phyloP scores from a whole-genome alignment of 169 alveolate genomes.

The Eimeria maxima region DNA sequence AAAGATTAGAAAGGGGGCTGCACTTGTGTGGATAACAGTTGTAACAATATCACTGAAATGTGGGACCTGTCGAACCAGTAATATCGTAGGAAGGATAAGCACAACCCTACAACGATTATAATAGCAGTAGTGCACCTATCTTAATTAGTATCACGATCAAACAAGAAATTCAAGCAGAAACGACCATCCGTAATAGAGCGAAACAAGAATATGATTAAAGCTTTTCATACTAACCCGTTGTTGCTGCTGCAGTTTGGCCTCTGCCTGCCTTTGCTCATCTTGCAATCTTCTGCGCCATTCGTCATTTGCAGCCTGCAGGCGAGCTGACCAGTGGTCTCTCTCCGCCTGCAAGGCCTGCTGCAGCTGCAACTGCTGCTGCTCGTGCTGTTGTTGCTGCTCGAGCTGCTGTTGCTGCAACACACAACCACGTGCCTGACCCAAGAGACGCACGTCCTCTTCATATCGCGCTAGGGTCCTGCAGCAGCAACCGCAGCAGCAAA shows the following conservation, averaged over 20 bases:
- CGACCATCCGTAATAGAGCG: too few species aligned
- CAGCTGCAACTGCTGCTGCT: background rate
- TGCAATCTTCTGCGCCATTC: conserved; percentile 40
- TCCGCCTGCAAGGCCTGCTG: conserved; percentile 2
- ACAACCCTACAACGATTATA: background rate
- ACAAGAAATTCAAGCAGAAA: too few species aligned
- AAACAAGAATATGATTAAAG: too few species aligned
- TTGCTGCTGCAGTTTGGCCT: conserved; percentile 6
- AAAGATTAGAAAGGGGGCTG: background rate
- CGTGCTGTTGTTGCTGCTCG: background rate
- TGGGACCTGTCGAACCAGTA: background rate
- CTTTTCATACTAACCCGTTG: background rate
- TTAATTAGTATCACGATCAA: too few species aligned
- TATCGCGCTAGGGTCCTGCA: conserved; percentile 55
- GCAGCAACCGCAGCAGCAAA: background rate
- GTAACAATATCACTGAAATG: background rate
- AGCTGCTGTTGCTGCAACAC: conserved; percentile 31
- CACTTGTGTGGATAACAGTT: background rate
- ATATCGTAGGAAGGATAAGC: background rate
- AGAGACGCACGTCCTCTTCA: conserved; percentile 52
- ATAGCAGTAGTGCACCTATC: too few species aligned
- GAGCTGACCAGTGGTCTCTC: conserved; percentile 54
- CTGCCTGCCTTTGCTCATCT: conserved; percentile 40
- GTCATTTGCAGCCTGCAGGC: conserved; percentile 35
- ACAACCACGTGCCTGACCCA: conserved; percentile 49